Evolutionary conservation across 139 green algal species (phyloP), one percentile per base, ranked within the genome.

Genomic region (Haematococcus lacustris): DNA sequence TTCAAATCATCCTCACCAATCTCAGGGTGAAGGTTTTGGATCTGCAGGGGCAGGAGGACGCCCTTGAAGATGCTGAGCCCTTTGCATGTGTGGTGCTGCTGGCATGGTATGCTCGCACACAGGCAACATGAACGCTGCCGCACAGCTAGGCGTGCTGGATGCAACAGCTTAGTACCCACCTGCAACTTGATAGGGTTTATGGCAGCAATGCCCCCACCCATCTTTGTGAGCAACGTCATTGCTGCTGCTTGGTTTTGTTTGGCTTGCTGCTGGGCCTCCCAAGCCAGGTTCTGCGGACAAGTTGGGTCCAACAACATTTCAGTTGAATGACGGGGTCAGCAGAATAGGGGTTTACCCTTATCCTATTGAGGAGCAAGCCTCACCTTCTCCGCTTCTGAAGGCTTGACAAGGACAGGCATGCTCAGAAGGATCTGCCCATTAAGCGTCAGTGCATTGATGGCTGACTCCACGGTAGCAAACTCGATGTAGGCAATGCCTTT

Each of bases 401-500:
- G 83, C 85, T 97, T 97, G 4, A 98, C 94, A 86, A 96, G 94
- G 1, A 98, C 88, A 13, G 93, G 75, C 83, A 93, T 87, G 35
- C 85, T 87, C 79, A 93, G 82, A 43, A 98, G 71, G 0, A 85
- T 38, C 74, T 95, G 87, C 32, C 94, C 94, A 30, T 72, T 72
- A 28, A 72, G 67, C 3, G 86, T 92, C 21, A 98, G 85, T 5
- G 87, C 82, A 17, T 23, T 63, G 65, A 98, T 78, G 0, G 94
- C 94, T 32, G 78, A 83, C 75, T 94, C 88, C 80, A 88, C 77
- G 33, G 87, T 85, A 59, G 82, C 80, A 65, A 92, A 85, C 71
- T 98, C 94, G n/a, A 98, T 88, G 82, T 98, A 98, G 3, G 93
- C 92, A 75, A 98, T 91, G 62, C 94, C 94, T 83, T 98, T 98